A percentile compares a stretch with the other conserved stretches of the same genome.
phyloP scores from a whole-genome alignment of 2,329 filamentous ascomycete genomes.

The Exophiala mesophila region DNA sequence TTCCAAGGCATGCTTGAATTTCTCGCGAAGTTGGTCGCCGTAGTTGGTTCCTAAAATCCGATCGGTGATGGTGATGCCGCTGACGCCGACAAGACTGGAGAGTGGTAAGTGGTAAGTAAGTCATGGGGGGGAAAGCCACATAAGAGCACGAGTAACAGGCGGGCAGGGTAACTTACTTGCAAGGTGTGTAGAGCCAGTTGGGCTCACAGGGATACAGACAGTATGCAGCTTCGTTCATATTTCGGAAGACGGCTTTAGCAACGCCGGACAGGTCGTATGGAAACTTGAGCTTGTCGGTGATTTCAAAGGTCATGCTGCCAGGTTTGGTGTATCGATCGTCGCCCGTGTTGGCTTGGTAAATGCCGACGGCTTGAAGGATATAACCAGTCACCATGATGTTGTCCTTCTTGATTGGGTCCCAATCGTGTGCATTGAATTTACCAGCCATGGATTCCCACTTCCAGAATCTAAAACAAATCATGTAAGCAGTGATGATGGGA shows the following conservation, averaged over 20 bases:
- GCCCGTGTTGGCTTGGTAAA: slow-evolving; percentile 16
- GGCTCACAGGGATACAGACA: slow-evolving; percentile 20
- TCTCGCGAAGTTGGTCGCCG: slow-evolving; percentile 6
- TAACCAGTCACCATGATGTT: slow-evolving; percentile 21
- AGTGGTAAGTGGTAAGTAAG: neutral
- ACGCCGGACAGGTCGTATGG: slow-evolving; percentile 10
- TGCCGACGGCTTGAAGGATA: slow-evolving; percentile 14
- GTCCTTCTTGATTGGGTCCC: slow-evolving; percentile 18
- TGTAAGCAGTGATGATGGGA: neutral
- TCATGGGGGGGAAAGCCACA: neutral
- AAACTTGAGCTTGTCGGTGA: slow-evolving; percentile 13
- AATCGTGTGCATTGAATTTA: slow-evolving; percentile 20
- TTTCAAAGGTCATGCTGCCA: slow-evolving; percentile 13
- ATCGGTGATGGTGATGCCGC: slow-evolving; percentile 12
- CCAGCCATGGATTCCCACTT: slow-evolving; percentile 17
- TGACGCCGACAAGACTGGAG: slow-evolving; percentile 12
- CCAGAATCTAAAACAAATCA: slow-evolving; percentile 10
- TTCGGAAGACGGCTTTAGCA: slow-evolving; percentile 16
- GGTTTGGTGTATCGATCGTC: slow-evolving; percentile 13
- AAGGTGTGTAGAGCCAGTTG: slow-evolving; percentile 19
- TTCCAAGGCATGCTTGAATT: slow-evolving; percentile 16
- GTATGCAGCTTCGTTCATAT: slow-evolving; percentile 14
- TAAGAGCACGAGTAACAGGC: too few relatives aligned
- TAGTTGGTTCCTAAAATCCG: slow-evolving; percentile 11
- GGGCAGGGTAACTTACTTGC: slow-evolving; percentile 14